phyloP scores from a whole-genome alignment of 139 green algal species.

The Chlorella sp. region DNA sequence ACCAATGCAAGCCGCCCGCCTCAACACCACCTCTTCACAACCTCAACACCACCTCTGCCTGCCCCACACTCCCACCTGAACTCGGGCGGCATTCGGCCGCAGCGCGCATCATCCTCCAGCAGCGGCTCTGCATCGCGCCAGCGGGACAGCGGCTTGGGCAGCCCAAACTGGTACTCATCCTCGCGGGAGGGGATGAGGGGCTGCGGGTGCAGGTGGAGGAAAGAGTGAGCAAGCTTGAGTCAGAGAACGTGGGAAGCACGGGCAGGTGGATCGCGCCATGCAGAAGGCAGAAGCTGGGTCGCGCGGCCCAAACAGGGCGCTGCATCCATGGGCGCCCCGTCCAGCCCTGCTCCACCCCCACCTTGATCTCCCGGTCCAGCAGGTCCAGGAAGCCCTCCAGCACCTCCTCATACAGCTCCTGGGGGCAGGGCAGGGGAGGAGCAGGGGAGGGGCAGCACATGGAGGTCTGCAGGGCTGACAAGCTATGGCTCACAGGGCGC shows the following conservation, averaged over 20 bases:
- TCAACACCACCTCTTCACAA: too few species aligned
- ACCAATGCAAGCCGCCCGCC: too few species aligned
- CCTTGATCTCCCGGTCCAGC: constrained; percentile 42
- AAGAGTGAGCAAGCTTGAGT: background rate
- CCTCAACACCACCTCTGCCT: too few species aligned
- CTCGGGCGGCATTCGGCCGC: background rate
- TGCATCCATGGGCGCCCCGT: too few species aligned
- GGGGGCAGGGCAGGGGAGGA: too few species aligned
- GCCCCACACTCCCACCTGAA: constrained; percentile 48
- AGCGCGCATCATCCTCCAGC: constrained; percentile 45
- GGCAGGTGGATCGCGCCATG: too few species aligned
- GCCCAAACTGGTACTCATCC: background rate
- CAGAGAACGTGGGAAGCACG: too few species aligned
- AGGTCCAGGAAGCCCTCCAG: constrained; percentile 39
- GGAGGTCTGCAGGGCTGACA: too few species aligned
- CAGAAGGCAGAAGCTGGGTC: too few species aligned
- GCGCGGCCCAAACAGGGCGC: too few species aligned
- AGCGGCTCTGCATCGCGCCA: constrained; percentile 40
- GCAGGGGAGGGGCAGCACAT: too few species aligned
- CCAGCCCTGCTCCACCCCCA: background rate
- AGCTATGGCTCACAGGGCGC: too few species aligned
- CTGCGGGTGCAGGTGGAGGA: background rate
- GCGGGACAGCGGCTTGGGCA: constrained; percentile 24
- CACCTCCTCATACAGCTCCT: constrained; percentile 26
- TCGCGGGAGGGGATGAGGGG: constrained; percentile 37